phyloP scores from a whole-genome alignment of 139 green algal genomes.

The Chlamydomonas sphaeroides region DNA sequence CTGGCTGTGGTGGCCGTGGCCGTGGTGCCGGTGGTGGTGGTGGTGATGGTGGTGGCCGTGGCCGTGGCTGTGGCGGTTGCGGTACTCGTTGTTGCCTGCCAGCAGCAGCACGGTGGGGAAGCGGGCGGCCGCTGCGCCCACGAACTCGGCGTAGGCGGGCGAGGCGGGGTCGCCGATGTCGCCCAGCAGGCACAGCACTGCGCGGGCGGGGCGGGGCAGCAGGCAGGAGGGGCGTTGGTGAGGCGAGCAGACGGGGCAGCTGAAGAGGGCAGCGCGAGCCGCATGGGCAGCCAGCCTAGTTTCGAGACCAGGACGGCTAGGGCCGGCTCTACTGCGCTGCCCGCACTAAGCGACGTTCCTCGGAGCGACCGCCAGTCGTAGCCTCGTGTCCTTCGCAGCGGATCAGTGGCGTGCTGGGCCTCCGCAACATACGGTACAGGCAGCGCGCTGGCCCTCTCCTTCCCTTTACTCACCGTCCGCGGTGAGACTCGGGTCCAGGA shows the following conservation, averaged over 20 bases:
- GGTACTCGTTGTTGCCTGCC: constrained; percentile 41
- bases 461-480: constrained; percentile 1
- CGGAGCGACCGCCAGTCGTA: too few species aligned
- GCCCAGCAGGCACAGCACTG: constrained; percentile 31
- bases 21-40: not conserved
- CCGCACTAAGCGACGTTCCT: too few species aligned
- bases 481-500: not conserved
- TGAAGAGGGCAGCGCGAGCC: too few species aligned
- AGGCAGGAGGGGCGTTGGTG: too few species aligned
- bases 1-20: not conserved
- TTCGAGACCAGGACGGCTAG: too few species aligned
- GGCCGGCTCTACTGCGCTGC: too few species aligned
- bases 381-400: too few species aligned
- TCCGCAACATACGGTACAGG: too few species aligned
- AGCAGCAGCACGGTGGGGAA: constrained; percentile 38
- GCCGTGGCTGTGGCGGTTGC: not conserved
- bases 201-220: not conserved
- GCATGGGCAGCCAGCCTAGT: too few species aligned
- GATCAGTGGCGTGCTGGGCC: too few species aligned
- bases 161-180: constrained; percentile 37
- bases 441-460: too few species aligned
- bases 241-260: too few species aligned
- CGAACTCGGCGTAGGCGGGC: not conserved
- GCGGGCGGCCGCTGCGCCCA: not conserved
- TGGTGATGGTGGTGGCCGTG: not conserved